Evolutionary conservation across 306 rosid genomes (phyloP), one percentile per base, ranked within the genome.

Genomic region (Hippophae rhamnoides): DNA sequence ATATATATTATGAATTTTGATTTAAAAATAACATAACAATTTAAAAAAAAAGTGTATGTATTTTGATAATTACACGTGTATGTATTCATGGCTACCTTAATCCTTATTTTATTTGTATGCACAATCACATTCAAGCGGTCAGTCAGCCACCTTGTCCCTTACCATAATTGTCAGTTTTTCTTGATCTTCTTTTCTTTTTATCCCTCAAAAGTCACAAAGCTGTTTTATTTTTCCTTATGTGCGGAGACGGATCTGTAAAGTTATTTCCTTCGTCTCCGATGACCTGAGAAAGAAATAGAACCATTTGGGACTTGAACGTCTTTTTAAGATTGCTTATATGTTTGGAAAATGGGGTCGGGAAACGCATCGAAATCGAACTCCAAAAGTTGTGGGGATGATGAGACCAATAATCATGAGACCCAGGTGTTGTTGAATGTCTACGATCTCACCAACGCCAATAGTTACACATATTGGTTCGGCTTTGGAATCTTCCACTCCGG

Each of bases 401-500:
- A 61, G 53, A 70, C 56, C 60, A 25, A 72, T 6, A 67, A 73
- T 10, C 44, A 2, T 27, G 65, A 46, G 53, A 45, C 78, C 52
- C 72, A 42, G 61, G 90, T 88, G 56, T 64, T 84, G 13, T 79
- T 93, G 80, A 86, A 93, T 71, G 84, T 93, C 43, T 93, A 93
- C 74, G 99, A 93, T 75, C 99, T 93, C 66, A 89, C 99, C 48
- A 86, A 95, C 43, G 52, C 86, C 65, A 93, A 93, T 68, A 79
- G 78, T 72, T 93, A 88, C 75, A 53, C 71, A 53, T 73, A 64
- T 74, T 93, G 95, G 95, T 74, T 93, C 66, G 99, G 99, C 49
- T 57, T 86, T 44, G 99, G 99, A 73, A 77, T 89, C 70, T 93
- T 86, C 48, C 99, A 93, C 77, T 88, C 99, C 8, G 99, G 99